Percentiles rank a stretch among this genome's conserved stretches.
Evolutionary conservation across 805 yeast species (phyloP).

Genomic region (Starmerella stigmatis): DNA sequence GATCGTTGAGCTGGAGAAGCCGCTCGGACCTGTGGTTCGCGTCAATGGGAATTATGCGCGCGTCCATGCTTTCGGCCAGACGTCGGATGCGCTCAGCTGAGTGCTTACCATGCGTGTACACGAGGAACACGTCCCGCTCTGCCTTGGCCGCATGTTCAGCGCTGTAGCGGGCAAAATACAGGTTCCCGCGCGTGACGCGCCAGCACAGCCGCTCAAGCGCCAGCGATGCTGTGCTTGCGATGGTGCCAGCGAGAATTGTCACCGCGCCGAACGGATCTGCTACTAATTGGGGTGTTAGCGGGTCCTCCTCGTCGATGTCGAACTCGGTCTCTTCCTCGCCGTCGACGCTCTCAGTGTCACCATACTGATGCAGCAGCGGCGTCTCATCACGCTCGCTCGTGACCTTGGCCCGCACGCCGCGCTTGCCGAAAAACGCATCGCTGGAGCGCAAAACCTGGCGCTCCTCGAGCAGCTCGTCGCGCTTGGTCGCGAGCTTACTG

Average conservation of each 20-base stretch:
- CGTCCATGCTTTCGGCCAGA: constrained; percentile 83
- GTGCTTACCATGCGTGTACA: constrained; percentile 80
- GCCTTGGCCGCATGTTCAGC: constrained; percentile 52
- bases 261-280: neutral
- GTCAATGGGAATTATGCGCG: constrained; percentile 57
- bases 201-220: constrained; percentile 75
- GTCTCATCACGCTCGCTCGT: constrained; percentile 23
- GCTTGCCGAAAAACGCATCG: constrained; percentile 33
- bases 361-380: constrained; percentile 28
- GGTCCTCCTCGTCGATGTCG: constrained; percentile 22
- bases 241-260: constrained; percentile 63
- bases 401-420: constrained; percentile 3
- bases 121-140: constrained; percentile 72
- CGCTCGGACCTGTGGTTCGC: constrained; percentile 31
- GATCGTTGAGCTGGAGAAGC: constrained; percentile 35
- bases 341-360: constrained; percentile 7
- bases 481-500: constrained; percentile 48
- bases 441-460: constrained; percentile 49
- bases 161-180: constrained; percentile 65
- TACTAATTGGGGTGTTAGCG: neutral
- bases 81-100: constrained; percentile 61
- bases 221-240: constrained; percentile 57
- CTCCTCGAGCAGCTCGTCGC: constrained; percentile 57
- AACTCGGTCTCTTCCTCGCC: constrained; percentile 12
- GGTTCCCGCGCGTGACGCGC: constrained; percentile 88